Percentiles rank a stretch among this genome's conserved stretches.
phyloP scores from a whole-genome alignment of 2,329 filamentous ascomycete genomes.

The Colletotrichum sp. region DNA sequence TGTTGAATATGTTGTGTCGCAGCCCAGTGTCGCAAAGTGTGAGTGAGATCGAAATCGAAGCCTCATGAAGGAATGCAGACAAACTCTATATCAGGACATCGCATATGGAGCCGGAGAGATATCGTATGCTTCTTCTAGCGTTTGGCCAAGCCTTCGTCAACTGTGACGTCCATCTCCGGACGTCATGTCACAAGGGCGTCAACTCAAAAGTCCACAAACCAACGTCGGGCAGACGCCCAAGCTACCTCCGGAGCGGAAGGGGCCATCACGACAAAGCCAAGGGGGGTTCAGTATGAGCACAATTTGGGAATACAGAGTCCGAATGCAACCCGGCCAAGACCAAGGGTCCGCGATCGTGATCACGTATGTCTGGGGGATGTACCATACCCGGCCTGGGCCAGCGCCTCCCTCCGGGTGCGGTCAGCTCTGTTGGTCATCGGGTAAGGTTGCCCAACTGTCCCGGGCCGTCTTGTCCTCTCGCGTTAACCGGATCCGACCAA shows the following conservation, averaged over 20 bases:
- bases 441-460: not conserved
- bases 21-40: not conserved
- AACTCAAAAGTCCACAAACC: conserved; percentile 8
- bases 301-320: not conserved
- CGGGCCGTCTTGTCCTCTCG: not conserved
- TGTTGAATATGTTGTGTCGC: not conserved
- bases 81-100: conserved; percentile 19
- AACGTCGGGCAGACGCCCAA: not conserved
- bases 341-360: not conserved
- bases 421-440: not conserved
- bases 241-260: not conserved
- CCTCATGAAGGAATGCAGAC: conserved; percentile 12
- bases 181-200: conserved; percentile 4
- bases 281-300: not conserved
- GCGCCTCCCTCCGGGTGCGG: conserved; percentile 8
- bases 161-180: conserved; percentile 15
- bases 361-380: not conserved
- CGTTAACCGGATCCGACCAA: conserved; percentile 1
- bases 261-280: not conserved
- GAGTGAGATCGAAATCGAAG: not conserved
- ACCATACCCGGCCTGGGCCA: not conserved
- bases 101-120: not conserved
- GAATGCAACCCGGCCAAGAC: not conserved
- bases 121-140: not conserved
- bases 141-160: not conserved